phyloP scores from a whole-genome alignment of 768 basidiomycete species.

The Tricholoma flavovirens region DNA sequence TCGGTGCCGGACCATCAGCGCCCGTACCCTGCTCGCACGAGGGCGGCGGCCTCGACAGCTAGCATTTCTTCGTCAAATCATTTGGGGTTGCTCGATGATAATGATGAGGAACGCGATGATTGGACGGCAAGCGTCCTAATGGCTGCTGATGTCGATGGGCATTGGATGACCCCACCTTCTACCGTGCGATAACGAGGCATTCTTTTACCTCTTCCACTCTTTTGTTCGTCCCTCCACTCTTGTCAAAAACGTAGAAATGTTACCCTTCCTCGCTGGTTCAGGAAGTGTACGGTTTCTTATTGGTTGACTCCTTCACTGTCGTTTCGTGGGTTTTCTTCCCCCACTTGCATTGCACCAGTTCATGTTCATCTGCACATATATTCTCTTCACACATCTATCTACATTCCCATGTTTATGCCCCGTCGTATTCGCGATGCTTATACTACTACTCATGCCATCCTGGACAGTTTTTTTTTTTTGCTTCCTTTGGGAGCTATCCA shows the following conservation, averaged over 20 bases:
- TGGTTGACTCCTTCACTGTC: conserved; percentile 3
- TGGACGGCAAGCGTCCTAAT: conserved; percentile 73
- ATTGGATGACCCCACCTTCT: conserved; percentile 18
- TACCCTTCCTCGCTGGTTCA: background rate
- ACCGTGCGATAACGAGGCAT: background rate
- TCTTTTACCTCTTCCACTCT: background rate
- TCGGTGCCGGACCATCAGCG: conserved; percentile 18
- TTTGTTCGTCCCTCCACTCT: background rate
- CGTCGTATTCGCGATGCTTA: background rate
- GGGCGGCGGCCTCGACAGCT: conserved; percentile 20
- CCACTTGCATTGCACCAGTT: conserved; percentile 3
- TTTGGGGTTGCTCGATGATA: conserved; percentile 41
- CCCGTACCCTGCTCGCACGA: conserved; percentile 16
- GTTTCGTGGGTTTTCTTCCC: background rate
- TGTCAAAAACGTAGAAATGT: background rate
- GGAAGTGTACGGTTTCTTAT: background rate
- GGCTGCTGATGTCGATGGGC: conserved; percentile 51
- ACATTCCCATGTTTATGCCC: background rate
- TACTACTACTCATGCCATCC: background rate
- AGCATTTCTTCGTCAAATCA: conserved; percentile 40
- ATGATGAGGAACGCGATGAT: conserved; percentile 49
- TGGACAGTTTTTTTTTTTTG: background rate
- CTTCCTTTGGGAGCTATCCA: background rate
- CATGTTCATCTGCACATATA: background rate
- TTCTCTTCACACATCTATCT: background rate